Base-by-base conservation (phyloP, 2,329 filamentous ascomycete genomes). In the Diplodia corticola region DNA sequence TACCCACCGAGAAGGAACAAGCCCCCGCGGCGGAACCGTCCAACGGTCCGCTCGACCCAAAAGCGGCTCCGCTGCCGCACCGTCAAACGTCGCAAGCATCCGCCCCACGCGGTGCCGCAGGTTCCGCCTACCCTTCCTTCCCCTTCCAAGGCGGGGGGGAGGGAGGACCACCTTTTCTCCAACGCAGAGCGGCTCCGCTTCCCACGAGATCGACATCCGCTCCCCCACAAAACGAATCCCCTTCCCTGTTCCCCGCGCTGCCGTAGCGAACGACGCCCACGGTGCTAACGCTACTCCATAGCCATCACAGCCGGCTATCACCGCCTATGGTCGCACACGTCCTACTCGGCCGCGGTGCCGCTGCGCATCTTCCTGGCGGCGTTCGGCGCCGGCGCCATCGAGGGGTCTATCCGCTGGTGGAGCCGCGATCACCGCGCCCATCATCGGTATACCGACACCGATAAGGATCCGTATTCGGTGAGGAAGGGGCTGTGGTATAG, bases 321-420 rank as follows among this genome's bases (percentile, higher is more conserved):
- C 75, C 87, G 92, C 80, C 85, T 95, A 59, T 96, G 92, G 92
- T 90, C 92, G 75, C 92, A 96, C 80, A 88, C 87, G 57, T 92
- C 90, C 9, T 96, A 93, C 83, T 92, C 91, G 71, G 92, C 91
- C 49, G 86, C 85, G 28, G 79, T 89, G 15, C 91, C 91, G 51
- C 86, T 96, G 67, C 89, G 90, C 79, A 88, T 95, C 75, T 94
- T 92, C 81, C 88, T 96, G 69, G 91, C 91, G 68, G 89, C 89
- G 57, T 87, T 92, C 69, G 92, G 92, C 67, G 91, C 90, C 73
- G 92, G 91, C 80, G 91, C 92, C 70, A 91, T 94, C 66, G 87
- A 96, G 78, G 92, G 92, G 66, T 95, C 91, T 53, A 90, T 93
- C 76, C 85, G 92, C 79, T 96, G 92, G 92, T 96, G 92, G 92